Evolutionary conservation across 2,329 filamentous ascomycete species (phyloP).

Genomic region (Chalaropsis ovoidea): DNA sequence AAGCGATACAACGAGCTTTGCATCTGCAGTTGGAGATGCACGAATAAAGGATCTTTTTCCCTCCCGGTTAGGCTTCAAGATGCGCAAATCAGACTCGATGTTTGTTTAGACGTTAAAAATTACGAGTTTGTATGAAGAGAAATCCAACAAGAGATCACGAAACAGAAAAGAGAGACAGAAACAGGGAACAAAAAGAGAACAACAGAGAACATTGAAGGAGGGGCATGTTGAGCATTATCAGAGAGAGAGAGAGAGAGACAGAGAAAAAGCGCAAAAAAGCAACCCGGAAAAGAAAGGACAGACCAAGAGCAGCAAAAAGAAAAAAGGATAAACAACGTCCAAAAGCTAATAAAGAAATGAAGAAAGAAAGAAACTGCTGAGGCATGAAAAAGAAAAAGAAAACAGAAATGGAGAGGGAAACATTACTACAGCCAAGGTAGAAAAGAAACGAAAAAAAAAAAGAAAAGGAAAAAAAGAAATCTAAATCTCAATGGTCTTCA

Average conservation of each 20-base stretch:
- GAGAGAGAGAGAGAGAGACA: not conserved
- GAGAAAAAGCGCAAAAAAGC: not conserved
- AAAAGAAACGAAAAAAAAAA: conserved; percentile 20
- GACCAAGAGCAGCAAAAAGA: not conserved
- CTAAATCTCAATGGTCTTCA: conserved; percentile 56
- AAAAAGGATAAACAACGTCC: not conserved
- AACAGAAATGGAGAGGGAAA: not conserved
- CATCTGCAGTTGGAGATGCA: too few relatives aligned
- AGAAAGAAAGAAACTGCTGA: conserved; percentile 9
- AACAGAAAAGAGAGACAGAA: conserved; percentile 5
- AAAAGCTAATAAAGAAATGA: conserved; percentile 9
- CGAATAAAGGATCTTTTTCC: too few relatives aligned
- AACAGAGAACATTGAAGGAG: conserved; percentile 5
- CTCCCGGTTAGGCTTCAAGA: too few relatives aligned
- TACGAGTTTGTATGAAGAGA: not conserved
- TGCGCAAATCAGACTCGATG: not conserved
- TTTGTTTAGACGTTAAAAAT: not conserved
- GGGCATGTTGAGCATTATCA: conserved; percentile 1
- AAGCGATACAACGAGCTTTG: too few relatives aligned
- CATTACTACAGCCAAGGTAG: conserved; percentile 10
- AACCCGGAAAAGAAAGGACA: not conserved
- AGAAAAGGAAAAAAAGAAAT: conserved; percentile 17
- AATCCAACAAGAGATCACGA: not conserved
- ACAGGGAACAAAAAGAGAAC: not conserved
- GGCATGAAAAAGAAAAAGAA: conserved; percentile 4